Percentiles rank a stretch among this genome's conserved stretches.
Evolutionary conservation across 1,139 yeast genomes (phyloP).

Genomic region (Diutina mesorugosa): DNA sequence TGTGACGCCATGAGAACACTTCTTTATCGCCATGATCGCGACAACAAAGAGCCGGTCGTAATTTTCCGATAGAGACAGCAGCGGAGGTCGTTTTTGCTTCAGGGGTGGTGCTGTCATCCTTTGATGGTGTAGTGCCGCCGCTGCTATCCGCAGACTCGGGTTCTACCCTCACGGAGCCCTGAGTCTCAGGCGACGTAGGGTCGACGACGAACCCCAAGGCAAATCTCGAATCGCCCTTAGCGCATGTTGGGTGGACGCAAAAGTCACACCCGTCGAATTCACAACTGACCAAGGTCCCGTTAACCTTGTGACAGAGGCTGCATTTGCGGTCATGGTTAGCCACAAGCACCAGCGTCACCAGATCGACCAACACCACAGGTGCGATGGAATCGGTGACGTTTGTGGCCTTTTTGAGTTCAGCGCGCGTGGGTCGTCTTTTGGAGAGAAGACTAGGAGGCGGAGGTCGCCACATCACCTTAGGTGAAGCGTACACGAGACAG

Average conservation of each 20-base stretch:
- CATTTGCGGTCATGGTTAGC: constrained; percentile 12
- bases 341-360: constrained; percentile 17
- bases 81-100: neutral
- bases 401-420: constrained; percentile 3
- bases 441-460: constrained; percentile 4
- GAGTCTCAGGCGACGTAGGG: neutral
- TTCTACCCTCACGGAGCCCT: neutral
- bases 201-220: neutral
- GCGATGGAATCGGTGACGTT: constrained; percentile 3
- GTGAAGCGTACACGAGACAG: constrained; percentile 49
- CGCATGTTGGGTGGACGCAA: neutral
- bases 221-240: neutral
- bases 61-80: neutral
- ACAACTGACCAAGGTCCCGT: constrained; percentile 20
- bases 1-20: neutral
- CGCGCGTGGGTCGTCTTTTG: neutral
- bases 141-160: neutral
- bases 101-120: neutral
- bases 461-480: constrained; percentile 12
- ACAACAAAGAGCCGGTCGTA: neutral
- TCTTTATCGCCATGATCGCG: neutral
- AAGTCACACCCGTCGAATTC: neutral
- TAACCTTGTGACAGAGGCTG: constrained; percentile 18
- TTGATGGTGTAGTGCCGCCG: neutral
- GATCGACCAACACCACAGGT: constrained; percentile 12